Base-by-base conservation (phyloP, 2,329 filamentous ascomycete species). In the Talaromyces sp. region DNA sequence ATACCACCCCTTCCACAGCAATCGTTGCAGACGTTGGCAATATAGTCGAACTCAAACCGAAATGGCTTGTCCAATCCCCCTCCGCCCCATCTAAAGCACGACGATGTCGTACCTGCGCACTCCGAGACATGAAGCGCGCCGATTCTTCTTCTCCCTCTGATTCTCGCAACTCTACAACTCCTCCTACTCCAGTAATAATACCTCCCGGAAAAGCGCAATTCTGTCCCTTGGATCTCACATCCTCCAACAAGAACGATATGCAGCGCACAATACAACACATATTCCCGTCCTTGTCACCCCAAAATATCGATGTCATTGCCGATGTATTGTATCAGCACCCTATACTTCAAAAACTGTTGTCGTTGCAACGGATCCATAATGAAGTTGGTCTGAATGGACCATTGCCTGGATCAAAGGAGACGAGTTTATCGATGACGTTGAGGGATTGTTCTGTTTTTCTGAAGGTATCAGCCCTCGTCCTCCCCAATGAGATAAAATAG, bases 21-120 rank as follows among this genome's bases (percentile, higher is more conserved):
- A 45, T 7, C 13, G 35, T 24, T n/a, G 6, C 37, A 41, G 35
- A 14, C 0, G 73, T 72, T 3, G 47, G 10, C 3, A 71, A 73
- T 57, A 75, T 57, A 52, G 73, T 90, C 37, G 79, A 94, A 74
- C 90, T 94, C 78, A 95, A 95, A 74, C 91, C 91, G 14, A 95
- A 95, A 77, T 95, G 91, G 91, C 84, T 95, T 31, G 79, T 84
- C 9, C 90, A 93, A 74, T 93, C 90, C 2, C 90, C 89, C 3
- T 87, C 86, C 43, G 90, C 91, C 0, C 91, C 91, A 1, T 31
- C 73, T 0, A 76, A 79, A 33, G 85, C 90, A 47, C 84, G 81
- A 60, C 83, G 90, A 60, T 95, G 91, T 78, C 87, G 91, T 37
- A 92, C 89, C 45, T 95, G 91, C 74, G 91, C 91, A 79, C 66